Evolutionary conservation across 371 early-diverging fungal genomes (phyloP).

Genomic region (Zancudomyces culisetae): DNA sequence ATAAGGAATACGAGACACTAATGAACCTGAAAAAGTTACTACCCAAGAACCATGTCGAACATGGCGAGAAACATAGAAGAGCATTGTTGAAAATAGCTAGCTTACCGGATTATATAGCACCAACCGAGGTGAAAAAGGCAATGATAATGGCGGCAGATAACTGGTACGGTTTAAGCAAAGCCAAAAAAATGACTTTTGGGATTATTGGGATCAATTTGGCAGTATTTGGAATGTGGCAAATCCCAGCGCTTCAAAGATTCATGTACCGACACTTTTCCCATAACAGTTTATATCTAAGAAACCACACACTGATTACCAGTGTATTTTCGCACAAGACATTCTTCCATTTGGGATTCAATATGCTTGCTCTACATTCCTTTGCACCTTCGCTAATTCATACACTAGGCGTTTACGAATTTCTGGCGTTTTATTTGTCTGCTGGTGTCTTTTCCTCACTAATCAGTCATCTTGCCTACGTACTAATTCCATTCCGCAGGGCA

Average conservation of each 20-base stretch:
- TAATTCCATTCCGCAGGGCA: slow-evolving; percentile 20
- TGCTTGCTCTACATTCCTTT: slow-evolving; percentile 44
- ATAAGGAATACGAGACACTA: too few relatives aligned
- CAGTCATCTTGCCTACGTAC: slow-evolving; percentile 29
- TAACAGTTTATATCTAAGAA: slow-evolving; percentile 32
- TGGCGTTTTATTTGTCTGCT: slow-evolving; percentile 49
- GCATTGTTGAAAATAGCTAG: background rate
- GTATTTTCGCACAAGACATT: slow-evolving; percentile 41
- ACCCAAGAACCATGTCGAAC: background rate
- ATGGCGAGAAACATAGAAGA: background rate
- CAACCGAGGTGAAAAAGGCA: slow-evolving; percentile 27
- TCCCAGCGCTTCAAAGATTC: slow-evolving; percentile 34
- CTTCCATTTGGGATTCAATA: slow-evolving; percentile 45
- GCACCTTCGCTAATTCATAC: slow-evolving; percentile 19
- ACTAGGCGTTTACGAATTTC: slow-evolving; percentile 45
- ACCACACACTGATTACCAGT: slow-evolving; percentile 46
- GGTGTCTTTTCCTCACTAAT: slow-evolving; percentile 40
- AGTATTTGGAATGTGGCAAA: slow-evolving; percentile 51
- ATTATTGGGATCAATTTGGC: slow-evolving; percentile 45
- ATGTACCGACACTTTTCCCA: slow-evolving; percentile 54
- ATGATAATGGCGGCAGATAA: slow-evolving; percentile 23
- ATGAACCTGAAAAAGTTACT: too few relatives aligned
- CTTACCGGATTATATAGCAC: slow-evolving; percentile 10
- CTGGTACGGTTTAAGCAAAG: slow-evolving; percentile 23
- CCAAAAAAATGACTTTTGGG: slow-evolving; percentile 31